Evolutionary conservation across 352 stramenopile species (phyloP).

Genomic region (Vaucheria bursata): DNA sequence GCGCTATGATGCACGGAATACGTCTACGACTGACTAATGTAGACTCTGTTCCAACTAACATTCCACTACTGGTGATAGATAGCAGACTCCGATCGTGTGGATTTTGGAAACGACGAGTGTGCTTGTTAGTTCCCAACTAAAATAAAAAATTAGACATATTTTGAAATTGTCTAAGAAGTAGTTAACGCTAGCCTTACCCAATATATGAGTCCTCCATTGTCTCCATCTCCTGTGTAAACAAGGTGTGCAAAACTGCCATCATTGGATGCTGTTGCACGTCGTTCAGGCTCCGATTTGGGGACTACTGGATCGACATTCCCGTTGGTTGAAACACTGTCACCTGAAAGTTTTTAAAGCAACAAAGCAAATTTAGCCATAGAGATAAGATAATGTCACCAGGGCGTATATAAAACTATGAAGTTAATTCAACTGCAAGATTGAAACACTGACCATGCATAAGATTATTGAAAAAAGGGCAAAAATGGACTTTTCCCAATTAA

Average conservation of each 20-base stretch:
- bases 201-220: constrained; percentile 46
- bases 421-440: too few species aligned
- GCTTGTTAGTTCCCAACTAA: not conserved
- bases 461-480: too few species aligned
- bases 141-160: not conserved
- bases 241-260: constrained; percentile 45
- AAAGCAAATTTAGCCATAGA: too few species aligned
- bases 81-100: constrained; percentile 34
- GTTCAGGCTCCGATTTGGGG: constrained; percentile 31
- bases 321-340: not conserved
- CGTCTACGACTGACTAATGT: constrained; percentile 34
- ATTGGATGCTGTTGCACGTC: constrained; percentile 27
- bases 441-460: too few species aligned
- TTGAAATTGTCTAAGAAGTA: not conserved
- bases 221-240: constrained; percentile 39
- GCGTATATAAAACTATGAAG: too few species aligned
- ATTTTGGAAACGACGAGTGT: constrained; percentile 44
- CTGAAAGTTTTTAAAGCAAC: not conserved
- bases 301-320: not conserved
- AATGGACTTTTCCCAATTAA: too few species aligned
- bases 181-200: constrained; percentile 28
- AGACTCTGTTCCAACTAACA: constrained; percentile 23
- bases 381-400: too few species aligned
- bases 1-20: constrained; percentile 27
- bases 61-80: constrained; percentile 35